Percentiles rank a stretch among this genome's conserved stretches.
These are phyloP conservation scores for Tubosaeta sp. DNA, from an alignment of 768 basidiomycete species.

Conservation along the genomic window DNA sequence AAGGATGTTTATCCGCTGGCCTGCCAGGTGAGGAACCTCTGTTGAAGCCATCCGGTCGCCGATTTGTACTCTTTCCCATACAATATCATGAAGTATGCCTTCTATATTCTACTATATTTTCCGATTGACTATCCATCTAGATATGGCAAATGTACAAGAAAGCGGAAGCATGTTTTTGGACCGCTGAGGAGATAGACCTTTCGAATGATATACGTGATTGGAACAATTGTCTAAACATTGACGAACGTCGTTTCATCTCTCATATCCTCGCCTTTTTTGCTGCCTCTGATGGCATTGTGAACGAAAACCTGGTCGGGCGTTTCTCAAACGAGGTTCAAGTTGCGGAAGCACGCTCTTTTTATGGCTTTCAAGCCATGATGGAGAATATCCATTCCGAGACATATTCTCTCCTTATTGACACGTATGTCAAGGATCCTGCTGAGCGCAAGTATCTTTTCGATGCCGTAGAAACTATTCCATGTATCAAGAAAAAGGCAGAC, in stretches of 20 bases:
- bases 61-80: slow-evolving; percentile 92
- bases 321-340: slow-evolving; percentile 88
- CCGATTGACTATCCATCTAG: slow-evolving; percentile 34
- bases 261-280: slow-evolving; percentile 95
- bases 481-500: slow-evolving; percentile 85
- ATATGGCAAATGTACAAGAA: slow-evolving; percentile 96
- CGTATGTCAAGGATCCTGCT: slow-evolving; percentile 76
- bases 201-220: slow-evolving; percentile 83
- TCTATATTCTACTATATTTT: background rate
- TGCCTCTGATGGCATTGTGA: slow-evolving; percentile 91
- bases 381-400: slow-evolving; percentile 96
- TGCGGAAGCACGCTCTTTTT: slow-evolving; percentile 91
- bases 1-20: background rate
- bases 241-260: slow-evolving; percentile 84
- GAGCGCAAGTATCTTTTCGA: slow-evolving; percentile 80
- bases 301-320: slow-evolving; percentile 90
- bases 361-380: slow-evolving; percentile 98
- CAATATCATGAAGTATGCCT: slow-evolving; percentile 76
- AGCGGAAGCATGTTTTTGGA: slow-evolving; percentile 91
- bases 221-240: slow-evolving; percentile 69
- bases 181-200: slow-evolving; percentile 86
- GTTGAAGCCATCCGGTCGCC: slow-evolving; percentile 64
- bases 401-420: slow-evolving; percentile 91
- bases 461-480: slow-evolving; percentile 89
- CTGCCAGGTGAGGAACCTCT: slow-evolving; percentile 61